Evolutionary conservation across 306 rosid species (phyloP).

Genomic region (Trifolium pratense): DNA sequence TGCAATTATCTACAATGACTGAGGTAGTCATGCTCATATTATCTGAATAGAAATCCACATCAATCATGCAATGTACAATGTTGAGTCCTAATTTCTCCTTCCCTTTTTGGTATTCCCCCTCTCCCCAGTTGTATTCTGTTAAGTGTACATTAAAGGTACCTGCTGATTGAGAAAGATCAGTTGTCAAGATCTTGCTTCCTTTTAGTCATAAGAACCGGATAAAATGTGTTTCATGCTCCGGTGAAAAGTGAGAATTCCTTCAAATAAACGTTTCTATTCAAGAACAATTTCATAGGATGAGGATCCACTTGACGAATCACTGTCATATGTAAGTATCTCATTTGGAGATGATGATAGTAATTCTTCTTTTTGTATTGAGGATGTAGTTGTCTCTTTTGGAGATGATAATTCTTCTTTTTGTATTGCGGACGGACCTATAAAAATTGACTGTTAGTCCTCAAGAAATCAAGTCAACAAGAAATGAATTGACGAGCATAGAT

Average conservation of each 20-base stretch:
- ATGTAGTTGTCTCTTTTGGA: slow-evolving; percentile 52
- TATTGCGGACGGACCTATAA: slow-evolving; percentile 65
- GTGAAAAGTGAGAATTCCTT: slow-evolving; percentile 18
- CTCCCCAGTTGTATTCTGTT: slow-evolving; percentile 13
- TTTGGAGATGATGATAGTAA: slow-evolving; percentile 62
- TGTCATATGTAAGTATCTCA: slow-evolving; percentile 56
- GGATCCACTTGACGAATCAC: slow-evolving; percentile 85
- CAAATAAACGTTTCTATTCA: slow-evolving; percentile 44
- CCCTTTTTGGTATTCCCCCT: slow-evolving; percentile 23
- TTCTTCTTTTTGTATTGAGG: slow-evolving; percentile 60
- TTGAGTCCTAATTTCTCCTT: neutral
- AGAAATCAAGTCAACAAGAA: slow-evolving; percentile 20
- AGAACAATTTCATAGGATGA: slow-evolving; percentile 63
- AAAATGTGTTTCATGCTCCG: slow-evolving; percentile 28
- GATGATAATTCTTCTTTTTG: slow-evolving; percentile 61
- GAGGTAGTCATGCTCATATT: slow-evolving; percentile 18
- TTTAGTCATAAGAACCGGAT: slow-evolving; percentile 20
- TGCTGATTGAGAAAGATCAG: slow-evolving; percentile 34
- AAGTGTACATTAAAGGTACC: slow-evolving; percentile 14
- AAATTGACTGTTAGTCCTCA: slow-evolving; percentile 20
- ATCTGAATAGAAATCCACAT: slow-evolving; percentile 4
- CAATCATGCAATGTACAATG: slow-evolving; percentile 17
- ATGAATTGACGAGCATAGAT: neutral
- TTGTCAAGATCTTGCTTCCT: slow-evolving; percentile 23
- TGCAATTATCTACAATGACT: slow-evolving; percentile 1